A percentile compares a stretch with the other conserved stretches of the same genome.
Conservation (phyloP, 768 basidiomycete species). For the Trichaptum fuscoviolaceum region DNA sequence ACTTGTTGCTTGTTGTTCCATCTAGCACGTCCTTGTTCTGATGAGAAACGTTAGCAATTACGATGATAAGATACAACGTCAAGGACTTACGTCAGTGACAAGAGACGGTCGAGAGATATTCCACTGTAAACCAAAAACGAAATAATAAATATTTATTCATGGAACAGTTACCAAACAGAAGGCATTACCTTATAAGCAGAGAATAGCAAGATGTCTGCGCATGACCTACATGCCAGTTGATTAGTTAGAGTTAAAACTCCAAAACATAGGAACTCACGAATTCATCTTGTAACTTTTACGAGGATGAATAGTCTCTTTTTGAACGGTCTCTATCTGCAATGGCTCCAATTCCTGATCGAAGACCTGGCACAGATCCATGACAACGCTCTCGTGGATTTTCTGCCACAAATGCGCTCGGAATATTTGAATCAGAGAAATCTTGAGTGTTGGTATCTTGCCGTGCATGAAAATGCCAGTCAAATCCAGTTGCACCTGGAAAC, state of each 20-base stretch:
- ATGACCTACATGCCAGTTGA: conserved; percentile 42
- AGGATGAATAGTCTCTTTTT: conserved; percentile 99
- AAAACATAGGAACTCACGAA: conserved; percentile 36
- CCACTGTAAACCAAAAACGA: conserved; percentile 52
- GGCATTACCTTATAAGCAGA: conserved; percentile 73
- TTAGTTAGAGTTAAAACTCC: not conserved
- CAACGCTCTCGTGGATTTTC: conserved; percentile 93
- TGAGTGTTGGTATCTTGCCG: conserved; percentile 96
- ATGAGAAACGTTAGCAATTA: conserved; percentile 12
- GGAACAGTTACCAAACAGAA: not conserved
- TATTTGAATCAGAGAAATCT: conserved; percentile 99
- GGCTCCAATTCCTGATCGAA: conserved; percentile 99
- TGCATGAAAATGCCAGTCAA: conserved; percentile 98
- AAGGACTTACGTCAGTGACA: conserved; percentile 73
- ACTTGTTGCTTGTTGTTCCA: conserved; percentile 98
- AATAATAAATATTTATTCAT: conserved; percentile 2
- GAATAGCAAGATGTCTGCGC: conserved; percentile 96
- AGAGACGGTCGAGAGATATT: conserved; percentile 95
- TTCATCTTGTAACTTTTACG: conserved; percentile 99
- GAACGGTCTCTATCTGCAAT: conserved; percentile 96
- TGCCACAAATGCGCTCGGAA: conserved; percentile 99
- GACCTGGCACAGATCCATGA: conserved; percentile 96
- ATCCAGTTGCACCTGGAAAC: conserved; percentile 99
- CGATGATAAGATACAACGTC: not conserved
- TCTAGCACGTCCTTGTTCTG: conserved; percentile 93